These are phyloP conservation scores for Roridomyces roridus DNA, from an alignment of 768 basidiomycete genomes.

Conservation along the genomic window DNA sequence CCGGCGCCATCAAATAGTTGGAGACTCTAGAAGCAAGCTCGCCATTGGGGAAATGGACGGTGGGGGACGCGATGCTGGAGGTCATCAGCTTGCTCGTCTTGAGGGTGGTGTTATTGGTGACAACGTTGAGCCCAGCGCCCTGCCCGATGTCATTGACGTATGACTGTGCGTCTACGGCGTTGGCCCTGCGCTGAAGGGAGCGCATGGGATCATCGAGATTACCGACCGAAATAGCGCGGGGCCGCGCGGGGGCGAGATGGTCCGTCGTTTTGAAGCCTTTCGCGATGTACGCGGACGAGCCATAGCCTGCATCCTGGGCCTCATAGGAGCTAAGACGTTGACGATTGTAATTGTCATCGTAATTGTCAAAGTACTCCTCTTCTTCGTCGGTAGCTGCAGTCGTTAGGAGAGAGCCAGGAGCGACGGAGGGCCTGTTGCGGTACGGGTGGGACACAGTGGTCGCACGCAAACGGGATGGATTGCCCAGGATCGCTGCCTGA, in stretches of 20 bases:
- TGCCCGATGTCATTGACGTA: conserved; percentile 64
- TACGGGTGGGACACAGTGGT: conserved; percentile 96
- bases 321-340: conserved; percentile 73
- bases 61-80: conserved; percentile 54
- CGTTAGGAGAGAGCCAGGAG: conserved; percentile 61
- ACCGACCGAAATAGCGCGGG: conserved; percentile 89
- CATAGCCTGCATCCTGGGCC: conserved; percentile 55
- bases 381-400: conserved; percentile 78
- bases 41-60: conserved; percentile 74
- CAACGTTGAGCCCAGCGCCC: conserved; percentile 42
- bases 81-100: conserved; percentile 63
- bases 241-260: conserved; percentile 66
- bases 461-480: conserved; percentile 82
- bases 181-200: conserved; percentile 68
- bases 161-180: conserved; percentile 61
- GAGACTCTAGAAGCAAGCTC: conserved; percentile 64
- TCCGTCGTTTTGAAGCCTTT: conserved; percentile 80
- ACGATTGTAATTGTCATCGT: conserved; percentile 56
- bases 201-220: conserved; percentile 83
- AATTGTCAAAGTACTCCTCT: conserved; percentile 72
- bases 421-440: conserved; percentile 64
- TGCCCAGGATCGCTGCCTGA: conserved; percentile 82
- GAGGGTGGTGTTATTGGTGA: conserved; percentile 50
- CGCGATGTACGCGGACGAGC: conserved; percentile 65
- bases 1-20: conserved; percentile 73